Base-by-base conservation (phyloP, 768 basidiomycete genomes). In the Boletus sensibilis region DNA sequence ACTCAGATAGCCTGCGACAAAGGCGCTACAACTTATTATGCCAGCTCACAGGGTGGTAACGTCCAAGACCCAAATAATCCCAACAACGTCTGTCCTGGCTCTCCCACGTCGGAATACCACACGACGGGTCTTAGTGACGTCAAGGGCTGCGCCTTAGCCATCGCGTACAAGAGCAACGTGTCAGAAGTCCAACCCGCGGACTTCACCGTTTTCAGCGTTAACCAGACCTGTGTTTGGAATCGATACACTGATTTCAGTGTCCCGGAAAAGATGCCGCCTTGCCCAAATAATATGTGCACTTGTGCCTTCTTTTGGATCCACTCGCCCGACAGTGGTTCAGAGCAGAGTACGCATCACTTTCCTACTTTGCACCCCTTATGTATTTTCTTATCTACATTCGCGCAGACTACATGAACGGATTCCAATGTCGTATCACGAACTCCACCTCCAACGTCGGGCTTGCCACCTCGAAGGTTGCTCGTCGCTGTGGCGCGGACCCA, bases 241-340 rank as follows among this genome's bases (percentile, higher is more conserved):
- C 76, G 87, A 20, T 82, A 83, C 67, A 90, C 86, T 7, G 81
- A 83, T 48, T 92, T 91, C 61, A 65, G 79, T 45, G 86, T 92
- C 6, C 90, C 90, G 0, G 76, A 65, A 18, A 72, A 71, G 12
- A 85, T 91, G 84, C 89, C 89, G 0, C 74, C 85, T 10, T 90
- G 88, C 62, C 85, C 86, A 0, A 62, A 75, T 0, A 81, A 80
- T 18, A 81, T 81, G 20, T 90, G 88, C 63, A 78, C 78, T 33
- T 92, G 88, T 68, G 82, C 87, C 2, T 90, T 81, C 73, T 87
- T 87, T 66, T 90, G 86, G 88, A 82, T 88, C 25, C 85, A 89
- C 68, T 79, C 82, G 0, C 71, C 78, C 12, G 74, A 83, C 53
- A 81, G 80, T 56, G 85, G 86, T 14, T 77, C 82, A 9, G 84